A percentile compares a stretch with the other conserved stretches of the same genome.
These are phyloP conservation scores for Hevea brasiliensis DNA, from an alignment of 345 rosid species.

Conservation along the genomic window DNA sequence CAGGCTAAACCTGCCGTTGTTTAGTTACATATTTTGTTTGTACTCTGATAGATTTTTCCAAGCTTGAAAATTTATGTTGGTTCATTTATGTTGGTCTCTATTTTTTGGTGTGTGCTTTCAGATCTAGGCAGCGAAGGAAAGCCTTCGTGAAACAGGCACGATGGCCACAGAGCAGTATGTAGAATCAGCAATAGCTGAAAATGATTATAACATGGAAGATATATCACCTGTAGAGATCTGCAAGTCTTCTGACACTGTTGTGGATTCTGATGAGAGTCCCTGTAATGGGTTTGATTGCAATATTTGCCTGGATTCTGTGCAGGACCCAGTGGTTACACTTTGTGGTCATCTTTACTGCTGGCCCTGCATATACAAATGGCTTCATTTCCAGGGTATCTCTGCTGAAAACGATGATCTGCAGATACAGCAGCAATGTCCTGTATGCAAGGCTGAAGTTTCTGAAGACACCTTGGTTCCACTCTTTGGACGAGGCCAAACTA, in stretches of 20 bases:
- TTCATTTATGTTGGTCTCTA: no score
- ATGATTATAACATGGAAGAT: neutral
- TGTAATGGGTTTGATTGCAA: constrained; percentile 39
- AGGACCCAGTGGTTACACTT: constrained; percentile 82
- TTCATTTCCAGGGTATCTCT: constrained; percentile 42
- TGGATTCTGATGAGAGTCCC: constrained; percentile 16
- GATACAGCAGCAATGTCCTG: constrained; percentile 72
- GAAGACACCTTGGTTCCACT: constrained; percentile 70
- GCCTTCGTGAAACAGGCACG: constrained; percentile 6
- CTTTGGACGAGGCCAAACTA: constrained; percentile 62
- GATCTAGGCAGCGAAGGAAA: constrained; percentile 20
- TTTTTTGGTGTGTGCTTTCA: neutral
- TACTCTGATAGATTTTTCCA: no score
- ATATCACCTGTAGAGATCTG: constrained; percentile 19
- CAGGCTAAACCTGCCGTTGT: no score
- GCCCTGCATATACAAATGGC: constrained; percentile 97
- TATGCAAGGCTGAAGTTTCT: constrained; percentile 81
- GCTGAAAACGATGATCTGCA: constrained; percentile 35
- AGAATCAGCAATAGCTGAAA: constrained; percentile 8
- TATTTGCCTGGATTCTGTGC: constrained; percentile 76
- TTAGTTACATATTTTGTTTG: no score
- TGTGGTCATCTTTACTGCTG: constrained; percentile 97
- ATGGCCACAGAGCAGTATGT: constrained; percentile 28
- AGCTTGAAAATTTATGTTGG: no score
- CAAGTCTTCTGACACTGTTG: constrained; percentile 17